These are phyloP conservation scores for Juglanconis oblonga DNA, from an alignment of 2,329 filamentous ascomycete species.

Conservation along the genomic window DNA sequence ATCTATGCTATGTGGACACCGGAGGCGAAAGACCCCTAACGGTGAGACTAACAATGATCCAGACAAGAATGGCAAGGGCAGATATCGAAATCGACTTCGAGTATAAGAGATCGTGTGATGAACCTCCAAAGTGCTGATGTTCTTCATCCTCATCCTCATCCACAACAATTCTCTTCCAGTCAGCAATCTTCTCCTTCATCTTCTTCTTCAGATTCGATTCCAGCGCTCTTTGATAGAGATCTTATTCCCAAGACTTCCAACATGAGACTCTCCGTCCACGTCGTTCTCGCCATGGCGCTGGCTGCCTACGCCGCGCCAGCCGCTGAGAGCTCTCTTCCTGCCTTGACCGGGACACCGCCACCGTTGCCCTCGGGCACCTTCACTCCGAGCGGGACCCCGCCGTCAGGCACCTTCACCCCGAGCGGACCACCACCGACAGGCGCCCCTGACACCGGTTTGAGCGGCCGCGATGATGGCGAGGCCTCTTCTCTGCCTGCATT, in stretches of 20 bases:
- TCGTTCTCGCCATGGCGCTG: neutral
- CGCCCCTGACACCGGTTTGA: no score
- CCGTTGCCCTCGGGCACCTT: neutral
- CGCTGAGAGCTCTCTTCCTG: neutral
- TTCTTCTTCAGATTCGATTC: neutral
- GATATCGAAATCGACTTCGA: neutral
- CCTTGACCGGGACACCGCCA: neutral
- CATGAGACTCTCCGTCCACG: neutral
- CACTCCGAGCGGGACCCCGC: no score
- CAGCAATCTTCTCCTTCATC: neutral
- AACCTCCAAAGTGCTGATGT: neutral
- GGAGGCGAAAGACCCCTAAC: neutral
- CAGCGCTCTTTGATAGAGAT: neutral
- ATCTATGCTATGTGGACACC: neutral
- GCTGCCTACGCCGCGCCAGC: neutral
- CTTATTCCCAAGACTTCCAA: neutral
- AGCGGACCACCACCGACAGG: no score
- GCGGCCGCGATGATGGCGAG: no score
- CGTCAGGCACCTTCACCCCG: no score
- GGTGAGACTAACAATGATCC: neutral
- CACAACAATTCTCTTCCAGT: neutral
- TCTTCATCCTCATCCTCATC: neutral
- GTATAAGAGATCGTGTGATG: neutral
- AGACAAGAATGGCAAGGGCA: neutral
- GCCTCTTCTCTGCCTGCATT: no score